Percentiles rank a stretch among this genome's conserved stretches.
phyloP scores from a whole-genome alignment of 257 asterid species.

The Solanum chiquidenum region DNA sequence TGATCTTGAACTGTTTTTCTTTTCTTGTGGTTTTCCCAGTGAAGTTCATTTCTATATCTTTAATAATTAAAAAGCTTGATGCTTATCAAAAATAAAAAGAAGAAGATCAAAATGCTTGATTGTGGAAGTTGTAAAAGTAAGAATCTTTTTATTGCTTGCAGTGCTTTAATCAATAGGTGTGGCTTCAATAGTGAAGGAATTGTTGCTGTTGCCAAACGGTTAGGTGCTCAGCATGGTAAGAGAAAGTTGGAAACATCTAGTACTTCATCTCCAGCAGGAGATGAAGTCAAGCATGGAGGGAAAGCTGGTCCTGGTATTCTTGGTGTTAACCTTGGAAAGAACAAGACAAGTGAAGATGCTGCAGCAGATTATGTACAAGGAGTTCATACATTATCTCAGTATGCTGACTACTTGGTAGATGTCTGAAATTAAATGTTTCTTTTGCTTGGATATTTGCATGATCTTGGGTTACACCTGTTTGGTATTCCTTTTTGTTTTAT shows the following conservation, averaged over 20 bases:
- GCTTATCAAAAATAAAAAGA: neutral
- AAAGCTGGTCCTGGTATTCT: conserved; percentile 98
- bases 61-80: neutral
- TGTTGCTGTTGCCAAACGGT: conserved; percentile 88
- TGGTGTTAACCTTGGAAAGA: conserved; percentile 96
- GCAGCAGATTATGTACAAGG: conserved; percentile 98
- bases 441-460: neutral
- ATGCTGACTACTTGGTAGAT: conserved; percentile 94
- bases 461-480: neutral
- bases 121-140: neutral
- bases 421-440: neutral
- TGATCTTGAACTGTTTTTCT: neutral
- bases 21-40: neutral
- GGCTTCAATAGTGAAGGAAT: conserved; percentile 99
- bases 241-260: conserved; percentile 81
- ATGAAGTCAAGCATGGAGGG: conserved; percentile 81
- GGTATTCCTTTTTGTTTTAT: neutral
- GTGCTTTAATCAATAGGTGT: conserved; percentile 90
- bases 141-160: conserved; percentile 23
- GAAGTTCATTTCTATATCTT: neutral
- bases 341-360: conserved; percentile 95
- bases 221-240: conserved; percentile 97
- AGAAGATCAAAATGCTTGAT: neutral
- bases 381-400: conserved; percentile 93
- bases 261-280: conserved; percentile 54